Evolutionary conservation across 176 grass and related monocot species (phyloP).

Genomic region (Bonia amplexicaulis): DNA sequence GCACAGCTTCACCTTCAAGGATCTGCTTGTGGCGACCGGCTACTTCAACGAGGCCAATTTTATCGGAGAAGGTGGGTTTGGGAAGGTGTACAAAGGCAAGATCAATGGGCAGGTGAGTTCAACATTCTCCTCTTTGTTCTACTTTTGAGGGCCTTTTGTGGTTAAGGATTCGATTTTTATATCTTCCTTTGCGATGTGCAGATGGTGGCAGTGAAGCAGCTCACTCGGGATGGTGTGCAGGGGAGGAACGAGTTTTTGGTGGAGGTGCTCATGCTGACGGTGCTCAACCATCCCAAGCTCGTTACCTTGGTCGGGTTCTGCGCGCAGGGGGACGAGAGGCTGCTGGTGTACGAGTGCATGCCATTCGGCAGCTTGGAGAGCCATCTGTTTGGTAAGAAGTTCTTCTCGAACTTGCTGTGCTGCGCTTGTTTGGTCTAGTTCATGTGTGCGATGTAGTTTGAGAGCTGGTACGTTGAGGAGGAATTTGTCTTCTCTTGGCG

Average conservation of each 20-base stretch:
- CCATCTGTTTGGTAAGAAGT: constrained; percentile 73
- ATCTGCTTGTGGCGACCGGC: constrained; percentile 66
- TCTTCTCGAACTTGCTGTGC: neutral
- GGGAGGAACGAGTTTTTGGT: constrained; percentile 90
- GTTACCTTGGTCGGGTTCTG: constrained; percentile 82
- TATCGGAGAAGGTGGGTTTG: constrained; percentile 86
- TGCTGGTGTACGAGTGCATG: constrained; percentile 97
- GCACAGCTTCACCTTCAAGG: constrained; percentile 84
- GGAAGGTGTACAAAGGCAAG: constrained; percentile 87
- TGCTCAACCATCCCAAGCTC: constrained; percentile 74
- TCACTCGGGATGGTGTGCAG: constrained; percentile 60
- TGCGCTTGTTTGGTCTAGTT: neutral
- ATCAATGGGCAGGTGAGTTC: constrained; percentile 61
- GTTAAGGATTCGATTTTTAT: neutral
- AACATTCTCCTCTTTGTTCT: neutral
- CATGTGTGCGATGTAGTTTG: neutral
- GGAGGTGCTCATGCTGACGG: constrained; percentile 83
- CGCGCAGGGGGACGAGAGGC: constrained; percentile 85
- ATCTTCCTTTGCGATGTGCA: constrained; percentile 19
- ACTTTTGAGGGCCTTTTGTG: neutral
- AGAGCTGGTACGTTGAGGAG: neutral
- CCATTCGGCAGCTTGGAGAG: constrained; percentile 80
- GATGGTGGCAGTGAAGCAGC: constrained; percentile 92
- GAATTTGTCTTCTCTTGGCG: neutral
- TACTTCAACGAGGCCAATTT: constrained; percentile 82